Percentiles rank a stretch among this genome's conserved stretches.
These are phyloP conservation scores for Aegilops umbellulata DNA, from an alignment of 176 grass and related monocot species.

Conservation along the genomic window DNA sequence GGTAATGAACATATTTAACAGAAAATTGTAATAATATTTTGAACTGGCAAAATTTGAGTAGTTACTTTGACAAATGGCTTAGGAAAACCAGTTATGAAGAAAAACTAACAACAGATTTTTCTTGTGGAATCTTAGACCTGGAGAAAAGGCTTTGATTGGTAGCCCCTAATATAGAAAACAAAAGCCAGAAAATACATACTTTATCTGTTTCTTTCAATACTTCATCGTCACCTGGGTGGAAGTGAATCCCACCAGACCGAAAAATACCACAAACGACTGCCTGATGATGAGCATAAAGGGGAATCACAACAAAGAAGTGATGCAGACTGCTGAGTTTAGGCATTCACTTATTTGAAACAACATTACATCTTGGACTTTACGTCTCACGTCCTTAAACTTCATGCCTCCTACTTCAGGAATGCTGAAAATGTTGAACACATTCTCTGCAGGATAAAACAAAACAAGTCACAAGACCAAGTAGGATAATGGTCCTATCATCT, in stretches of 20 bases:
- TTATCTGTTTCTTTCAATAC: slow-evolving; percentile 83
- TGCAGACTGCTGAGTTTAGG: slow-evolving; percentile 18
- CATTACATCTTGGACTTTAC: slow-evolving; percentile 71
- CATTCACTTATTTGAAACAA: slow-evolving; percentile 27
- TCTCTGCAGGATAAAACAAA: slow-evolving; percentile 66
- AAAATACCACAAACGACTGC: slow-evolving; percentile 87
- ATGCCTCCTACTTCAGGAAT: slow-evolving; percentile 63
- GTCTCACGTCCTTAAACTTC: slow-evolving; percentile 67
- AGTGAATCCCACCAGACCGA: slow-evolving; percentile 74
- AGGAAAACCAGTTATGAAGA: neutral
- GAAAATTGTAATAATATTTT: neutral
- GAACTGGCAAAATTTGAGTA: neutral
- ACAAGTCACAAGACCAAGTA: slow-evolving; percentile 25
- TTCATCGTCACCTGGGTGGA: slow-evolving; percentile 85
- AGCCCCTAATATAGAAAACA: slow-evolving; percentile 9
- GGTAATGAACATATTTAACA: neutral
- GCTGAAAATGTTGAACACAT: slow-evolving; percentile 82
- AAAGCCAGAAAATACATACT: slow-evolving; percentile 47
- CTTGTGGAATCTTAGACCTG: neutral
- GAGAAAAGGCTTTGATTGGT: slow-evolving; percentile 5
- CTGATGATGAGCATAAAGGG: slow-evolving; percentile 57
- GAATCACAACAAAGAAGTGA: slow-evolving; percentile 37
- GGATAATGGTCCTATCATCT: neutral
- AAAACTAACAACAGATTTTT: slow-evolving; percentile 16
- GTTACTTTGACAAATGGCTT: slow-evolving; percentile 16